A percentile compares a stretch with the other conserved stretches of the same genome.
Evolutionary conservation across 2,329 filamentous ascomycete species (phyloP).

Genomic region (Hymenoscyphus fraxineus): DNA sequence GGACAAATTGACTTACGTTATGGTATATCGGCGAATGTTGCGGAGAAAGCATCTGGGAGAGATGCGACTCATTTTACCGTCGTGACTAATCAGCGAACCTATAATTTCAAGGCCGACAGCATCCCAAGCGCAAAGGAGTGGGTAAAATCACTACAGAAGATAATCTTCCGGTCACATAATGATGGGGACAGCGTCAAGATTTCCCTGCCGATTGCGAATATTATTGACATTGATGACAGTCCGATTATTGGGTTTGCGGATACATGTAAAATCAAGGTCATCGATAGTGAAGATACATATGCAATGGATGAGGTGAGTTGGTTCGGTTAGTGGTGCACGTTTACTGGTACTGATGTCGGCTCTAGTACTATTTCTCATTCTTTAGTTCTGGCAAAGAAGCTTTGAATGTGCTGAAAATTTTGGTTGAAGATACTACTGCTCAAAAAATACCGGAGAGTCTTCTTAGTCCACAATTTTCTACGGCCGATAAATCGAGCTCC

Average conservation of each 20-base stretch:
- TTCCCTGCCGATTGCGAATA: slow-evolving; percentile 79
- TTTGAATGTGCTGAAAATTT: slow-evolving; percentile 63
- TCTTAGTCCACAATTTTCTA: slow-evolving; percentile 19
- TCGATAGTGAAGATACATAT: slow-evolving; percentile 91
- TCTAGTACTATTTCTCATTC: slow-evolving; percentile 91
- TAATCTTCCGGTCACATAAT: slow-evolving; percentile 93
- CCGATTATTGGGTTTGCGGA: slow-evolving; percentile 88
- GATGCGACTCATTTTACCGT: slow-evolving; percentile 76
- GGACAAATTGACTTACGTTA: slow-evolving; percentile 91
- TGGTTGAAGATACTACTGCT: slow-evolving; percentile 35
- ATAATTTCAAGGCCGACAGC: slow-evolving; percentile 87
- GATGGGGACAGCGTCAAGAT: slow-evolving; percentile 98
- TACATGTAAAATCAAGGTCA: slow-evolving; percentile 87
- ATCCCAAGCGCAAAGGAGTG: slow-evolving; percentile 87
- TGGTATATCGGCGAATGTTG: slow-evolving; percentile 78
- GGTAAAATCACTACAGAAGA: slow-evolving; percentile 89
- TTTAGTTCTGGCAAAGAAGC: slow-evolving; percentile 83
- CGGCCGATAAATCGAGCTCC: slow-evolving; percentile 23
- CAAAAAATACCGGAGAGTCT: slow-evolving; percentile 34
- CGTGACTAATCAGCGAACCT: slow-evolving; percentile 76
- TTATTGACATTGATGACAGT: slow-evolving; percentile 89
- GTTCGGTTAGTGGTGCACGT: slow-evolving; percentile 60
- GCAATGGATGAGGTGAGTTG: slow-evolving; percentile 84
- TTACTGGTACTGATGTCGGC: slow-evolving; percentile 6
- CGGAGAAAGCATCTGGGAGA: slow-evolving; percentile 67